Base-by-base conservation (phyloP, 2,329 filamentous ascomycete species). In the Ceratocystis huliohia region DNA sequence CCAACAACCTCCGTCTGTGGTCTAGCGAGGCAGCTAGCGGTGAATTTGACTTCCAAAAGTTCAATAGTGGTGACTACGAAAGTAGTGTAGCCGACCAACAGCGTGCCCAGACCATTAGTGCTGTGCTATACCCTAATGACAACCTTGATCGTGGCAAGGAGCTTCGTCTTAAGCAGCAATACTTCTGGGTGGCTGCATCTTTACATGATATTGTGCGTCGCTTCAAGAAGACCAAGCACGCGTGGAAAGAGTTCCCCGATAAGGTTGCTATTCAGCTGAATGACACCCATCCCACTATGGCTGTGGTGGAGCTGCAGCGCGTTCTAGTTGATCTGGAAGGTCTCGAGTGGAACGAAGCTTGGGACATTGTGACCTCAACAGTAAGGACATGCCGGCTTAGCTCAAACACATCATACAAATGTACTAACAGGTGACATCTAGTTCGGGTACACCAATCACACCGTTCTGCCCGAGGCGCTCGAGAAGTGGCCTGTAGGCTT, bases 41-140 rank as follows among this genome's bases (percentile, higher is more conserved):
- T 70, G 94, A 99, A 76, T 99, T 99, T 70, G 93, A 99, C 78
- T 99, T 99, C 78, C 93, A 96, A 74, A 97, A 97, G 76, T 99
- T 99, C 85, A 99, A 99, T 78, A 94, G 83, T 68, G 94, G 94
- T 69, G 92, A 99, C 72, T 99, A 99, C 74, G 94, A 99, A 78
- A 94, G 89, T 78, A 95, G 94, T 13, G 94, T 99, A 48, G 90
- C 89, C n/a, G 94, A 99, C 71, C 91, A 97, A 77, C 94, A 99
- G 80, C 88, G 90, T 67, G 94, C 94, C n/a, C 94, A 99, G 80
- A 97, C 93, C 66, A 99, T 99, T 78, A 96, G 92, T 64, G 93
- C 93, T 41, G 94, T 99, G 15, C 79, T 99, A 57, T 99, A 99
- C 74, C 94, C 94, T 68, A 99, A 99, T 73, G 93, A 97, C 77